Base-by-base conservation (phyloP, 2,329 filamentous ascomycete genomes). In the Biscogniauxia mediterranea region DNA sequence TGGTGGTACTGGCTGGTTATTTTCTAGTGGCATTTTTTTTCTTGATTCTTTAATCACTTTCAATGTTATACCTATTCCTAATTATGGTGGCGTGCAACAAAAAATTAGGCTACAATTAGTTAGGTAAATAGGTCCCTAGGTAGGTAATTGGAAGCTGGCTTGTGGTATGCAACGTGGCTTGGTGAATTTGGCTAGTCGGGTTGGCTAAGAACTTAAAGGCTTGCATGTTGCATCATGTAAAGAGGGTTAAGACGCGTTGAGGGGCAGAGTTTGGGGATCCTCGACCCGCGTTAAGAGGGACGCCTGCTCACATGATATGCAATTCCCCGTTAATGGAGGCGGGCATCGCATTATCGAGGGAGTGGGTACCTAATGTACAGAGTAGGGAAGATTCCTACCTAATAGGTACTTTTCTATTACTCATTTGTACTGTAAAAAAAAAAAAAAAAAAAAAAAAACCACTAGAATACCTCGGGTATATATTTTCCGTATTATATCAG, bases 191-290 rank as follows among this genome's bases (percentile, higher is more conserved):
- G 19, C 32, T 56, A 2, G 17, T 28, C 21, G 21, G 46, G 28
- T 2, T 32, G 11, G 28, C 38, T 46, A 46, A n/a, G n/a, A n/a
- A n/a, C 4, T 17, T n/a, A n/a, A 46, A 46, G 38, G 52, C 52
- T 52, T 26, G 55, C 42, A 56, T 49, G 46, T 49, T 20, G 38
- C 38, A 46, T 46, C 13, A 46, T 46, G 38, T 46, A 46, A 46
- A 6, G 13, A 46, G 38, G 11, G 28, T 32, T 49, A 26, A 55
- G 62, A 67, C 68, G 68, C 68, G 68, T 69, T 64, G 68, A 68
- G 68, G 67, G 68, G 68, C 60, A 67, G 52, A 11, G 17, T 26
- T 55, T 20, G 52, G 52, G 50, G 58, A 38, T 46, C 21, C 50
- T 55, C 49, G 25, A 53, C 55, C 55, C 63, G 62, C 63, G 64